Evolutionary conservation across 2,329 filamentous ascomycete genomes (phyloP).

Genomic region (Trichoderma sp.): DNA sequence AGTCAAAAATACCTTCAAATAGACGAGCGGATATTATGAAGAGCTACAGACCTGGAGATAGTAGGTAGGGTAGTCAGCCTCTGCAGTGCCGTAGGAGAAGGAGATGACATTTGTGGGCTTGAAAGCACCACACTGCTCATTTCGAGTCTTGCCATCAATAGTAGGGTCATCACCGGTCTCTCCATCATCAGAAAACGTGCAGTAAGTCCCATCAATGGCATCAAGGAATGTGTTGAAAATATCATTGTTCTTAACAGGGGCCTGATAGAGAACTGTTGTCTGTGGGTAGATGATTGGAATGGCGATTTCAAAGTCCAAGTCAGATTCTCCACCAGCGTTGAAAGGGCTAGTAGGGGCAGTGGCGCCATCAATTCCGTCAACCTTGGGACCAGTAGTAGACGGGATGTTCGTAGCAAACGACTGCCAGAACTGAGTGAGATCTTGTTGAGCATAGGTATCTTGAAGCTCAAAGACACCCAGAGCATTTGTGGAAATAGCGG

Average conservation of each 20-base stretch:
- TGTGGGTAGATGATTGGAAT: slow-evolving; percentile 53
- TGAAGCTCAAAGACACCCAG: slow-evolving; percentile 53
- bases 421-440: slow-evolving; percentile 48
- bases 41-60: slow-evolving; percentile 38
- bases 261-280: slow-evolving; percentile 46
- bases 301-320: slow-evolving; percentile 53
- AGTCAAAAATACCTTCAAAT: not conserved
- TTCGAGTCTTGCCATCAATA: slow-evolving; percentile 39
- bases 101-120: slow-evolving; percentile 50
- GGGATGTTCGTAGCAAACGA: slow-evolving; percentile 40
- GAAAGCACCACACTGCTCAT: slow-evolving; percentile 44
- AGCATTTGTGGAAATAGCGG: slow-evolving; percentile 40
- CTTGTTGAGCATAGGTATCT: slow-evolving; percentile 49
- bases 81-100: slow-evolving; percentile 52
- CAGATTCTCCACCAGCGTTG: slow-evolving; percentile 43
- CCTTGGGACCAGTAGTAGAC: slow-evolving; percentile 42
- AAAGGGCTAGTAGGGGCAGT: slow-evolving; percentile 38
- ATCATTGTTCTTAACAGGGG: slow-evolving; percentile 35
- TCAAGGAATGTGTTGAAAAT: slow-evolving; percentile 44
- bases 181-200: slow-evolving; percentile 31
- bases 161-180: slow-evolving; percentile 38
- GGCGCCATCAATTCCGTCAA: slow-evolving; percentile 47
- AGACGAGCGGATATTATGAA: too few species aligned
- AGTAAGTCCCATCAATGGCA: slow-evolving; percentile 46
- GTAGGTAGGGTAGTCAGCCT: slow-evolving; percentile 45